Evolutionary conservation across 345 rosid species (phyloP), one percentile per base, ranked within the genome.

Genomic region (Crucihimalaya himalaica): DNA sequence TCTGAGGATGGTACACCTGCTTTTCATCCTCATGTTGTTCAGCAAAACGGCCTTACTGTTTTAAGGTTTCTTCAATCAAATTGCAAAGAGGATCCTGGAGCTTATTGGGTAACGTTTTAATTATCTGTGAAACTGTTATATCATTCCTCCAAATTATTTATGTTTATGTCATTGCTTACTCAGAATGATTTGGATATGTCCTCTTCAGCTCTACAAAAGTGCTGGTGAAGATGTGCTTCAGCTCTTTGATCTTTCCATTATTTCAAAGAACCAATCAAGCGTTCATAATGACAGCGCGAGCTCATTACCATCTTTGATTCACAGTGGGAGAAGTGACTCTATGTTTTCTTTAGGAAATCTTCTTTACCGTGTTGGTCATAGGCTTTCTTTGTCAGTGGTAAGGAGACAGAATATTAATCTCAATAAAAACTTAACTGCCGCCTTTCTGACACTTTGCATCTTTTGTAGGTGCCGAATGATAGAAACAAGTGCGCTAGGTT

Each of bases 81-180:
- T 73, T 94, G 98, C 91, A 87, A 86, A 83, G 89, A 88, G 70
- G 98, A 94, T 83, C 98, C 97, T 79, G 97, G 97, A 57, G 90
- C 97, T 73, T 94, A 91, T 39, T 94, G 98, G 98, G 97, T 94
- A 87, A 46, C 14, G 7, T 42, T 61, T 16, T 68, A 56, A 71
- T 56, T 57, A 42, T 40, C 58, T 66, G 18, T 15, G 9, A 35
- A 45, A 63, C 57, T 54, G 5, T 16, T 48, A 8, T n/a, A 37
- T 42, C 18, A 13, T 52, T 47, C 32, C 31, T 45, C 2, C 3
- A 7, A 54, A 16, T 5, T 40, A 16, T 54, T 23, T 72, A 5
- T 62, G 43, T 39, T 27, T 16, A 35, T 23, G 39, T 25, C 75
- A 27, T 34, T 56, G 20, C 46, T 53, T 11, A 74, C 34, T 31